Evolutionary conservation across 2,329 filamentous ascomycete species (phyloP).

Genomic region (Beauveria sp.): DNA sequence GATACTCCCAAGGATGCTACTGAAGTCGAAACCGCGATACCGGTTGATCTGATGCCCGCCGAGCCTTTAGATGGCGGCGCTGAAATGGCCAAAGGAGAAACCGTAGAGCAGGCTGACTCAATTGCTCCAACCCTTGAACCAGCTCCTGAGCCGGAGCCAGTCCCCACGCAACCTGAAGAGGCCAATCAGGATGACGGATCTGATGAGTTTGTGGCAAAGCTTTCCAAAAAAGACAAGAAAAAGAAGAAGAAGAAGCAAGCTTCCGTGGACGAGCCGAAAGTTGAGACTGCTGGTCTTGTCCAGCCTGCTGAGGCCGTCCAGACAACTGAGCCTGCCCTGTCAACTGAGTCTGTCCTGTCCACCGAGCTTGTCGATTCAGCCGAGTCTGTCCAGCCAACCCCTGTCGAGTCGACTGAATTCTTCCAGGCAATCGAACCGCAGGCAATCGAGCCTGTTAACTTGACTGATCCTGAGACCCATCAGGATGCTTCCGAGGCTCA

Average conservation of each 20-base stretch:
- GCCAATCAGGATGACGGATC: constrained; percentile 21
- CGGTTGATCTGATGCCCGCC: constrained; percentile 4
- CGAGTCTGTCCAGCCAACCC: not conserved
- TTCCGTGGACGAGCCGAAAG: not conserved
- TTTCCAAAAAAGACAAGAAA: constrained; percentile 26
- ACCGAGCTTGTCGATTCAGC: not conserved
- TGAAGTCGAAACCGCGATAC: constrained; percentile 7
- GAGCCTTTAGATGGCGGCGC: not conserved
- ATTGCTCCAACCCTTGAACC: not conserved
- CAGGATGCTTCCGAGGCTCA: not conserved
- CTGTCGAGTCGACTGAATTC: not conserved
- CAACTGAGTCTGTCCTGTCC: not conserved
- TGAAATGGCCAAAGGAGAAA: not conserved
- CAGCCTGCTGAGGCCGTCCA: not conserved
- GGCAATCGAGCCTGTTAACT: too few relatives aligned
- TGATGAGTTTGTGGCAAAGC: constrained; percentile 22
- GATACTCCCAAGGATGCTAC: constrained; percentile 8
- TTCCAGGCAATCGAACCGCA: too few relatives aligned
- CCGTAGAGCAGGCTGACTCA: not conserved
- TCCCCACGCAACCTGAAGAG: constrained; percentile 10
- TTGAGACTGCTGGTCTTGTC: not conserved
- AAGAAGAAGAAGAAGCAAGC: constrained; percentile 19
- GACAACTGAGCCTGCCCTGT: not conserved
- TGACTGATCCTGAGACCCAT: not conserved
- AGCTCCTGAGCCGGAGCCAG: not conserved